Evolutionary conservation across 495 filamentous ascomycete species (phyloP).

Genomic region (Aeminium ludgeri): DNA sequence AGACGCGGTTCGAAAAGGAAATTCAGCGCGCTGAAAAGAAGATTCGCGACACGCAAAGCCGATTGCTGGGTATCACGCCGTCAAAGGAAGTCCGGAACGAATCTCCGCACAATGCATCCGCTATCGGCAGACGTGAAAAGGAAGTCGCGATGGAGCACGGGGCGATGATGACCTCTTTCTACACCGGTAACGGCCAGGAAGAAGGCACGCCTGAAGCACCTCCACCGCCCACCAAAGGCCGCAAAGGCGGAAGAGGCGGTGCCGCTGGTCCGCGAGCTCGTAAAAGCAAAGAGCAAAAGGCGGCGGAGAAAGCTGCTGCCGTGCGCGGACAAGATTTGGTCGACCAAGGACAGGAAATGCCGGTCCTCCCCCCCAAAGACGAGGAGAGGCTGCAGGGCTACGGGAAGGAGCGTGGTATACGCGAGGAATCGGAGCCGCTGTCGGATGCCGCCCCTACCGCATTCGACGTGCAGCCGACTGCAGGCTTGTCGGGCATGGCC

Average conservation of each 20-base stretch:
- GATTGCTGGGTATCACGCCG: conserved; percentile 67
- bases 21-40: conserved; percentile 77
- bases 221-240: not conserved
- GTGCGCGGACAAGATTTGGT: conserved; percentile 74
- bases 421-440: conserved; percentile 18
- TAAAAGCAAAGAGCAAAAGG: conserved; percentile 93
- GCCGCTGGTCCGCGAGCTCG: conserved; percentile 41
- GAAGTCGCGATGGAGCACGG: conserved; percentile 61
- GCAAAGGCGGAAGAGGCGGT: conserved; percentile 36
- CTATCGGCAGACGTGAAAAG: conserved; percentile 4
- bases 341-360: conserved; percentile 63
- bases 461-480: conserved; percentile 10
- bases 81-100: conserved; percentile 58
- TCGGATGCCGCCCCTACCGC: conserved; percentile 7
- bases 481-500: conserved; percentile 10
- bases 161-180: conserved; percentile 78
- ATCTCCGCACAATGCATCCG: conserved; percentile 51
- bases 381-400: conserved; percentile 36
- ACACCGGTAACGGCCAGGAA: conserved; percentile 33
- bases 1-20: conserved; percentile 57
- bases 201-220: conserved; percentile 1
- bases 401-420: conserved; percentile 18
- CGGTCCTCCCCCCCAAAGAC: conserved; percentile 44
- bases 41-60: conserved; percentile 63
- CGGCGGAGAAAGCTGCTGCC: conserved; percentile 83